Conservation (phyloP, 2,329 filamentous ascomycete genomes). For the Plectosphaerella sp. region DNA sequence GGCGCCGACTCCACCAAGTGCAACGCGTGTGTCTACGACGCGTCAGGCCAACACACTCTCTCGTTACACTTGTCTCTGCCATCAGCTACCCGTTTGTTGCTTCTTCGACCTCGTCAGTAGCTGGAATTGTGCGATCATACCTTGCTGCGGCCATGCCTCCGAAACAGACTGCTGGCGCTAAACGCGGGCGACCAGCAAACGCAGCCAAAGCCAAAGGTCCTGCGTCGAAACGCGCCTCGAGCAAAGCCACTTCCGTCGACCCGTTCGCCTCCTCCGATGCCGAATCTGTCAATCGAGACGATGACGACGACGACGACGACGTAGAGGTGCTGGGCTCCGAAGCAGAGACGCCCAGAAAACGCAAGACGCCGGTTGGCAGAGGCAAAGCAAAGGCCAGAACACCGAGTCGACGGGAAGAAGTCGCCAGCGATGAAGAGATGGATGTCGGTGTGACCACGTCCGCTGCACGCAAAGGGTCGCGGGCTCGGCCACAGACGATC, state of each 20-base stretch:
- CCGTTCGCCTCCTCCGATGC: slow-evolving; percentile 31
- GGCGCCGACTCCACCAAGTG: background rate
- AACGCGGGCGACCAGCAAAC: slow-evolving; percentile 29
- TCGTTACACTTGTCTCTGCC: too few species aligned
- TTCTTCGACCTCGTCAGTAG: too few species aligned
- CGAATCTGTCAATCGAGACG: slow-evolving; percentile 6
- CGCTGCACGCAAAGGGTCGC: background rate
- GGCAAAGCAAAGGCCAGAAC: slow-evolving; percentile 12
- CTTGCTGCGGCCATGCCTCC: slow-evolving; percentile 32
- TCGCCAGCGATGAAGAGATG: slow-evolving; percentile 13
- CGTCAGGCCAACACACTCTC: background rate
- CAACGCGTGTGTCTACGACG: background rate
- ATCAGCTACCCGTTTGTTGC: too few species aligned
- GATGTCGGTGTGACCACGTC: background rate
- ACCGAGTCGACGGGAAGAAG: slow-evolving; percentile 1
- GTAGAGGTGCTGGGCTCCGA: slow-evolving; percentile 1
- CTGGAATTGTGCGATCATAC: background rate
- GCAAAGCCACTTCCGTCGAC: slow-evolving; percentile 18
- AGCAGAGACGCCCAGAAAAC: background rate
- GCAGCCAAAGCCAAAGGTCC: slow-evolving; percentile 6
- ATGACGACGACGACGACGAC: slow-evolving; percentile 2
- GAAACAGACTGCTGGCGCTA: slow-evolving; percentile 27
- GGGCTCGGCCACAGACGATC: slow-evolving; percentile 11
- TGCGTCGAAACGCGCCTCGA: background rate
- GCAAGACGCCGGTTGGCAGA: background rate